These are phyloP conservation scores for Nicotiana tabacum DNA, from an alignment of 257 asterid species.

Conservation along the genomic window DNA sequence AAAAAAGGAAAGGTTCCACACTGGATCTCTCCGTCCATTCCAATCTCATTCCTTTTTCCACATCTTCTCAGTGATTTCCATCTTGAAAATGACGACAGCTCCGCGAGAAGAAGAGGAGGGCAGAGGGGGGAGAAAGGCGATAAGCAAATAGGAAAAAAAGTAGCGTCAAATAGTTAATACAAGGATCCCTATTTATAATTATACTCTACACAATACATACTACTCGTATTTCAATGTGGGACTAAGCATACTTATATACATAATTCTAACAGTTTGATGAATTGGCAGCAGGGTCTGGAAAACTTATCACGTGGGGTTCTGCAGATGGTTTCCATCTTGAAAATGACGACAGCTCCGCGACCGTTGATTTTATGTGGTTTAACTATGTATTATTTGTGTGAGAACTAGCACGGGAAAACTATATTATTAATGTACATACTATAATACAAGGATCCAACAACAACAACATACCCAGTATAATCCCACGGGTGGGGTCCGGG, in stretches of 20 bases:
- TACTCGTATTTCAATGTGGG: no score
- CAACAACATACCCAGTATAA: no score
- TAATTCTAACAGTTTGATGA: not conserved
- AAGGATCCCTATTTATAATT: no score
- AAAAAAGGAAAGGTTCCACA: not conserved
- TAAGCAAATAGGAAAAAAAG: no score
- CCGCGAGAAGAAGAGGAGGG: not conserved
- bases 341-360: not conserved
- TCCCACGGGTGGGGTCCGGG: no score
- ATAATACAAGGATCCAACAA: no score
- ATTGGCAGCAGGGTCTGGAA: constrained; percentile 40
- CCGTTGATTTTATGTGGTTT: not conserved
- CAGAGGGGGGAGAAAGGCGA: no score
- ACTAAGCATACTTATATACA: no score
- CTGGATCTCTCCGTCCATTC: not conserved
- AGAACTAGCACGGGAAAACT: no score
- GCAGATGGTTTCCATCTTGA: constrained; percentile 45
- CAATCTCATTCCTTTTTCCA: not conserved
- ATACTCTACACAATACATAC: no score
- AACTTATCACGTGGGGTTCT: constrained; percentile 75
- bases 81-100: not conserved
- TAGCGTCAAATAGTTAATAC: no score
- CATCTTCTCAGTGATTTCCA: not conserved
- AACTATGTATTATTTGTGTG: not conserved
- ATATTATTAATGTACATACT: no score